Base-by-base conservation (phyloP, 1,284 basidiomycete genomes). In the Ceratobasidium sp. region DNA sequence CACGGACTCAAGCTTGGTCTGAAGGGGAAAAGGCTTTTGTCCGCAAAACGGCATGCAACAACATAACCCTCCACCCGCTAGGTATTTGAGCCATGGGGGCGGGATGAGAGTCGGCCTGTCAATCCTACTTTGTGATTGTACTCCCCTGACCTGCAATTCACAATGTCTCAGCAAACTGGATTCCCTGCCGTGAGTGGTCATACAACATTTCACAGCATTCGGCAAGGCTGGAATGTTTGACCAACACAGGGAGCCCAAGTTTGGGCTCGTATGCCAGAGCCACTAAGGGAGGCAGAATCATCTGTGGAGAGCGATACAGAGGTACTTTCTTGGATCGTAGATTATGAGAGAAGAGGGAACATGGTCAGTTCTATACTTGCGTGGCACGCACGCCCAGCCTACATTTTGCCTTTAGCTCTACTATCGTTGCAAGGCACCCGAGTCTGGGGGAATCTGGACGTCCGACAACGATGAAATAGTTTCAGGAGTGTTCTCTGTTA, bases 351-450 rank as follows among this genome's bases (percentile, higher is more conserved):
- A 35, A 35, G 48, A 41, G 73, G 73, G 12, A 52, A 38, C 23
- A 55, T 23, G 16, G 73, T 75, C 20, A 65, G 52, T 65, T 2
- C 20, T 6, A n/a, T 57, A n/a, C 33, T 68, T 8, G 30, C 33
- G 10, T 30, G 27, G 27, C 16, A 23, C 38, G 35, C 16, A 14
- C 1, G 18, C n/a, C n/a, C 6, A 59, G 18, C 8, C 8, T 50
- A 30, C 27, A 52, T 18, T 27, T 30, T 62, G 23, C 54, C 27
- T 12, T 38, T 50, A 75, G 73, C 14, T 65, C 12, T 55, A 65
- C 35, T 55, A 75, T 41, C 48, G 16, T 27, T 75, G 73, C 55
- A 75, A 75, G 35, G 73, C 73, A 23, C 73, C 73, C 12, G 73
- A 75, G 48, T 64, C 73, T 50, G 46, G 62, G 8, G 73, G 73